Conservation (phyloP, 305 asterid species). For the Galium porrigens region DNA sequence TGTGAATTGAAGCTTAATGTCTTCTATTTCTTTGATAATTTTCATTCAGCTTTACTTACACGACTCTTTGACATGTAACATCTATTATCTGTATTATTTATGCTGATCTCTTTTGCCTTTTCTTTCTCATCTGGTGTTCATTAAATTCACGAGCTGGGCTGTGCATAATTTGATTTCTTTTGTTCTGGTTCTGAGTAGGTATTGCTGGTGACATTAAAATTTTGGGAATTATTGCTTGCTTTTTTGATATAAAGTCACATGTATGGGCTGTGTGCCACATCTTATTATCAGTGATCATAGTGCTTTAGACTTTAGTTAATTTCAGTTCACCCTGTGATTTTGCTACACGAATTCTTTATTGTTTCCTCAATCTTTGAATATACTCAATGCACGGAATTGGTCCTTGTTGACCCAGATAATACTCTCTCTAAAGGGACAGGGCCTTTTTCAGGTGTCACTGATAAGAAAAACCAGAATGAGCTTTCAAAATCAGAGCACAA, state of each 20-base stretch:
- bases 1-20: not conserved
- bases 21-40: not conserved
- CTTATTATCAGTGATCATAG: too few species aligned
- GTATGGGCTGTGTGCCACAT: too few species aligned
- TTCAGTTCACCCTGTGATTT: not conserved
- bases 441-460: constrained; percentile 29
- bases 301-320: not conserved
- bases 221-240: too few species aligned
- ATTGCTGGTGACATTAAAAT: not conserved
- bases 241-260: not conserved
- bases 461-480: constrained; percentile 23
- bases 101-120: not conserved
- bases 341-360: not conserved
- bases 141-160: not conserved
- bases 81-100: not conserved
- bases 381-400: not conserved
- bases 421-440: constrained; percentile 29
- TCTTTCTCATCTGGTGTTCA: not conserved
- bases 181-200: not conserved
- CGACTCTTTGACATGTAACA: not conserved
- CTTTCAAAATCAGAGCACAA: constrained; percentile 16
- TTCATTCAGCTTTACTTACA: not conserved
- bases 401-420: constrained; percentile 6
- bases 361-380: not conserved
- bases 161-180: not conserved